phyloP scores from a whole-genome alignment of 768 basidiomycete genomes.

The Trametes cingulata region DNA sequence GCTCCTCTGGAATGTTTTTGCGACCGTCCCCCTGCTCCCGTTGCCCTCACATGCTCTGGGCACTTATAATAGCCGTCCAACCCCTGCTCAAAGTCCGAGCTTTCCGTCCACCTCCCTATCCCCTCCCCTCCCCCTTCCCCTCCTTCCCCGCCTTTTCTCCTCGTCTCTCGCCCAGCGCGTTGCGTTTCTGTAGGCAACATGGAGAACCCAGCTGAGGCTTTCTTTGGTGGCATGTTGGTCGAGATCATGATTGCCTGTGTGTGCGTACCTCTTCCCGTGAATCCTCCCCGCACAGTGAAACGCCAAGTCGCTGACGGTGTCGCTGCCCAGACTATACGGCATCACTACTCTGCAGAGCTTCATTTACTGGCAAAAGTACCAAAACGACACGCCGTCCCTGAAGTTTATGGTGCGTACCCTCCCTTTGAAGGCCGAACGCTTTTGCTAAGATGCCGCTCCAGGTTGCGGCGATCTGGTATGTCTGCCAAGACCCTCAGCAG shows the following conservation, averaged over 20 bases:
- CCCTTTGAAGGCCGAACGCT: neutral
- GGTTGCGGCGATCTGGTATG: constrained; percentile 10
- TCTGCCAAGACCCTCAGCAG: neutral
- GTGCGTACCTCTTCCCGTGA: neutral
- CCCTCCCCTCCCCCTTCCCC: neutral
- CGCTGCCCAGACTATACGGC: constrained; percentile 2
- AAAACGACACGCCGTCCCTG: constrained; percentile 1
- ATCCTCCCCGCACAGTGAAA: neutral
- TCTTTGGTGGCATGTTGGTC: constrained; percentile 17
- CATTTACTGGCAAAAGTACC: constrained; percentile 16
- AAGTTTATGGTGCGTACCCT: constrained; percentile 2
- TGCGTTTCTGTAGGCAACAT: constrained; percentile 3
- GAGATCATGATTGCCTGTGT: constrained; percentile 18
- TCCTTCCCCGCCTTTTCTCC: neutral
- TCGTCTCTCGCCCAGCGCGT: neutral
- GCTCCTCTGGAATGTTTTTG: constrained; percentile 4
- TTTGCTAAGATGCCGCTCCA: neutral
- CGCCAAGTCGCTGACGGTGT: neutral
- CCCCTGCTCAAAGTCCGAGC: neutral
- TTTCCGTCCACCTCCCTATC: constrained; percentile 1
- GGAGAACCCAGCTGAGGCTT: constrained; percentile 12
- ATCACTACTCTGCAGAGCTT: constrained; percentile 15
- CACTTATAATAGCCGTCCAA: constrained; percentile 1
- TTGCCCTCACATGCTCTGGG: neutral
- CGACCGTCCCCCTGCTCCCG: neutral